phyloP scores from a whole-genome alignment of 1,284 basidiomycete genomes.

The Microstroma glucosiphilum region DNA sequence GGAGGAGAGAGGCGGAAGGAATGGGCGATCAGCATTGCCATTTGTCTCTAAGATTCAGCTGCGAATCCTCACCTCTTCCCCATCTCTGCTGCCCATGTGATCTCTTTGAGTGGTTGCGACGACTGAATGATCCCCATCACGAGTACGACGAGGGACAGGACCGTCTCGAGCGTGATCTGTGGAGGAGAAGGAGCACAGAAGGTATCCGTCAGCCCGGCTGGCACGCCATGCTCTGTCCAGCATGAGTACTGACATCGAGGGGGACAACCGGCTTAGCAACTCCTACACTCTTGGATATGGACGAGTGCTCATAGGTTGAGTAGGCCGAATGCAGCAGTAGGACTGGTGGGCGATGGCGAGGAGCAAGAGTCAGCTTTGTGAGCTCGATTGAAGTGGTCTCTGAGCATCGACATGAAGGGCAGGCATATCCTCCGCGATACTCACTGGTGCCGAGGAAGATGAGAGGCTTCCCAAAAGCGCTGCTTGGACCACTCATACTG shows the following conservation, averaged over 20 bases:
- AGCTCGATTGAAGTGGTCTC: not conserved
- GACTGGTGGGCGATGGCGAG: slow-evolving; percentile 8
- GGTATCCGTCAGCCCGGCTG: not conserved
- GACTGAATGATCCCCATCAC: slow-evolving; percentile 66
- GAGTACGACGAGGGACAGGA: slow-evolving; percentile 63
- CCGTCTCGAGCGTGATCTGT: slow-evolving; percentile 66
- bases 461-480: not conserved
- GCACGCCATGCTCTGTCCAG: not conserved
- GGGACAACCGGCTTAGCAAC: slow-evolving; percentile 23
- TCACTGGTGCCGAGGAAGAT: slow-evolving; percentile 1
- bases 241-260: slow-evolving; percentile 24
- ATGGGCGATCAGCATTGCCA: no score
- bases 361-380: not conserved
- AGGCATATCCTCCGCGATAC: not conserved
- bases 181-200: not conserved
- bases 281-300: slow-evolving; percentile 32
- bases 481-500: not conserved
- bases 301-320: slow-evolving; percentile 41
- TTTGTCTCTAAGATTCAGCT: no score
- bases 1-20: no score
- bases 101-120: slow-evolving; percentile 66
- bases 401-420: not conserved
- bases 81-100: slow-evolving; percentile 86
- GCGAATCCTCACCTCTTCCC: slow-evolving; percentile 59
- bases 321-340: slow-evolving; percentile 38